Conservation (phyloP, 352 stramenopile species). For the Hyaloperonospora arabidopsidis region DNA sequence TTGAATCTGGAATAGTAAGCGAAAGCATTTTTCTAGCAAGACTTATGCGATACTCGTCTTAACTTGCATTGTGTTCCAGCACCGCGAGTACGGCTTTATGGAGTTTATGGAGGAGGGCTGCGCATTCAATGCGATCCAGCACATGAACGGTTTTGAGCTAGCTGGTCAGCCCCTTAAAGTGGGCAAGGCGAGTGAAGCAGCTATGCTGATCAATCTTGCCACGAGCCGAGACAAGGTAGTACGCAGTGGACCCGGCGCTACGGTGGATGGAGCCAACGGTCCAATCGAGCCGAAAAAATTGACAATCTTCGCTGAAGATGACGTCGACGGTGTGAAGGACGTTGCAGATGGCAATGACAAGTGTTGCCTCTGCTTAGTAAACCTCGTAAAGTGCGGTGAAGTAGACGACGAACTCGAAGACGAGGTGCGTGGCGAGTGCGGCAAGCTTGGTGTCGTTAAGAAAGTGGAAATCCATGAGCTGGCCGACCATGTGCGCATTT, state of each 20-base stretch:
- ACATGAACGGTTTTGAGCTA: conserved; percentile 79
- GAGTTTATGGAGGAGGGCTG: conserved; percentile 57
- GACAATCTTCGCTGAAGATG: conserved; percentile 39
- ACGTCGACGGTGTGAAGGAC: conserved; percentile 54
- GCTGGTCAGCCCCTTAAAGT: conserved; percentile 69
- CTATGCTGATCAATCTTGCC: conserved; percentile 58
- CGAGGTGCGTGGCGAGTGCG: conserved; percentile 62
- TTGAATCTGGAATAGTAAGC: conserved; percentile 44
- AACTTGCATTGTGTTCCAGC: conserved; percentile 17
- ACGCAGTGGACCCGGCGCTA: conserved; percentile 18
- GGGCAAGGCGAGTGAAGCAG: conserved; percentile 61
- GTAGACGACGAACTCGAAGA: conserved; percentile 63
- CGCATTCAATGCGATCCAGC: conserved; percentile 62
- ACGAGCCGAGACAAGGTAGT: conserved; percentile 63
- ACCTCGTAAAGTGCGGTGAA: conserved; percentile 60
- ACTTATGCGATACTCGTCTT: background rate
- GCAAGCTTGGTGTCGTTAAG: conserved; percentile 48
- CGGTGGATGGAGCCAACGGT: conserved; percentile 2
- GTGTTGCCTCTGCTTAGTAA: conserved; percentile 64
- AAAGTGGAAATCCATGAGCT: conserved; percentile 57
- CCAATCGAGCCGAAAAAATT: conserved; percentile 18
- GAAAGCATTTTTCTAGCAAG: background rate
- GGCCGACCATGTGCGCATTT: conserved; percentile 64
- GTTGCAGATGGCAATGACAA: conserved; percentile 27
- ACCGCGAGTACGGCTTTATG: conserved; percentile 72